Evolutionary conservation across 208 protist species (phyloP).

Genomic region (Leishmania braziliensis): DNA sequence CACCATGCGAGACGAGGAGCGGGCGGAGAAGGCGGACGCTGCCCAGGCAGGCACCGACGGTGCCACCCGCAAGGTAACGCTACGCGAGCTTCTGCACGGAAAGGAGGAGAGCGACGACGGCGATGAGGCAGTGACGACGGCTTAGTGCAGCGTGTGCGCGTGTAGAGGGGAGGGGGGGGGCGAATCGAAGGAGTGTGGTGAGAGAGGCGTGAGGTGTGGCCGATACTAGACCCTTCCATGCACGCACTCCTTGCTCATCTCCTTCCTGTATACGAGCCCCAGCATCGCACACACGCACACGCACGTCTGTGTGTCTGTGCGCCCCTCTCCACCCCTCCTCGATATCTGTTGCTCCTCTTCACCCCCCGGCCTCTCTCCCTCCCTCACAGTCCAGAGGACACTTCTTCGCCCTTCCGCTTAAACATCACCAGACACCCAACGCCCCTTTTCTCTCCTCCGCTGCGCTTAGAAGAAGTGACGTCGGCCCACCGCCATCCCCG

Average conservation of each 20-base stretch:
- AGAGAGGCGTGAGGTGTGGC: neutral
- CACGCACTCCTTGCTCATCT: neutral
- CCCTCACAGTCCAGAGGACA: neutral
- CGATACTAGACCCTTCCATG: neutral
- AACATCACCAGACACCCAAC: neutral
- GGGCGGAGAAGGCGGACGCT: slow-evolving; percentile 21
- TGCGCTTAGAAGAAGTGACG: neutral
- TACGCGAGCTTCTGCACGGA: slow-evolving; percentile 27
- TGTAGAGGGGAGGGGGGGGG: neutral
- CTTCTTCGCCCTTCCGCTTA: neutral
- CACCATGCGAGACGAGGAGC: slow-evolving; percentile 33
- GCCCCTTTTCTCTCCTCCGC: neutral
- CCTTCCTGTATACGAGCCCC: neutral
- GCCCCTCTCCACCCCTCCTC: neutral
- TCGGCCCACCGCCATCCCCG: neutral
- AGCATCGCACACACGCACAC: neutral
- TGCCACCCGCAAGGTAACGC: slow-evolving; percentile 13
- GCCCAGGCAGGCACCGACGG: slow-evolving; percentile 8
- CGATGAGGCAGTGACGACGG: slow-evolving; percentile 1
- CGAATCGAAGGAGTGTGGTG: neutral
- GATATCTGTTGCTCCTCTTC: neutral
- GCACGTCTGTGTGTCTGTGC: neutral
- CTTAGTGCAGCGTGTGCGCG: neutral
- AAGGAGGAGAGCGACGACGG: slow-evolving; percentile 6
- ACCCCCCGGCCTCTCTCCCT: neutral